These are phyloP conservation scores for Adansonia digitata DNA, from an alignment of 345 rosid species.

Conservation along the genomic window DNA sequence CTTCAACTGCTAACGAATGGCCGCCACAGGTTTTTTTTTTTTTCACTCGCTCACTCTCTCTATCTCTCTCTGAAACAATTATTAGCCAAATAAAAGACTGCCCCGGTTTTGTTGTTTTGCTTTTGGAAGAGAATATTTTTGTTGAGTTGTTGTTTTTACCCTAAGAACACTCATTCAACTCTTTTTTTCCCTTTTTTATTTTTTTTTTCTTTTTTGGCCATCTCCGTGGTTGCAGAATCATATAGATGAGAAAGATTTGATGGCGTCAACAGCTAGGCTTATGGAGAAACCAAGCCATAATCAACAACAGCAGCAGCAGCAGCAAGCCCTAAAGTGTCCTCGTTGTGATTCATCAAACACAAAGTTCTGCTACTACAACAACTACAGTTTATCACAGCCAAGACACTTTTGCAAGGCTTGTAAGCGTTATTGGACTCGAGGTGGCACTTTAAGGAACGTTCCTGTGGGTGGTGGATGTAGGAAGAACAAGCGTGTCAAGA, in stretches of 20 bases:
- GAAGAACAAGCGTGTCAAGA: constrained; percentile 62
- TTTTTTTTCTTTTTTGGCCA: background rate
- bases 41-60: constrained; percentile 24
- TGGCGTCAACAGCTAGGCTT: constrained; percentile 38
- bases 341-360: constrained; percentile 79
- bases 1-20: constrained; percentile 64
- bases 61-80: constrained; percentile 27
- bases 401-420: constrained; percentile 77
- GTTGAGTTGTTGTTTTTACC: constrained; percentile 30
- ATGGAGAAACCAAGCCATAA: constrained; percentile 36
- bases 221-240: constrained; percentile 33
- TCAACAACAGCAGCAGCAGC: constrained; percentile 31
- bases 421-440: constrained; percentile 72
- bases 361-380: constrained; percentile 77
- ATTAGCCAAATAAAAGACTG: constrained; percentile 24
- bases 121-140: constrained; percentile 39
- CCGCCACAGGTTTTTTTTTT: constrained; percentile 46
- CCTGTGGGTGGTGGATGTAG: constrained; percentile 77
- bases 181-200: background rate
- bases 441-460: constrained; percentile 67
- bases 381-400: constrained; percentile 70
- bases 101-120: constrained; percentile 27
- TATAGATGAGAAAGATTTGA: constrained; percentile 47
- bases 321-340: constrained; percentile 55
- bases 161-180: constrained; percentile 20